phyloP scores from a whole-genome alignment of 192 early-diverging fungal species.

The Linnemannia zychae region DNA sequence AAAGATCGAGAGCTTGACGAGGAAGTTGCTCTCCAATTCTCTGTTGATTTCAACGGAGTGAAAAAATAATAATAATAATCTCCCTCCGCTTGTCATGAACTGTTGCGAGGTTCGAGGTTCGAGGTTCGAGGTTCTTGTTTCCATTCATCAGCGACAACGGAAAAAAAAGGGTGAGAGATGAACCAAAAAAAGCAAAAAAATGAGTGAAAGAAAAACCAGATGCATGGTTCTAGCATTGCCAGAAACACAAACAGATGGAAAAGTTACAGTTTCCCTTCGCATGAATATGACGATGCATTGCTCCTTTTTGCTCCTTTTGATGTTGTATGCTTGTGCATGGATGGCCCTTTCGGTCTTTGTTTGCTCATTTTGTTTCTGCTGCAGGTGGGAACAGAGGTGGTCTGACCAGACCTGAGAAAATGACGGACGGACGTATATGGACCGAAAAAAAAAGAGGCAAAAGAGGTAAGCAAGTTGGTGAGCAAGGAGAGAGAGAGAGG shows the following conservation, averaged over 20 bases:
- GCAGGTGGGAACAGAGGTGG: not conserved
- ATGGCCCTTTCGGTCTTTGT: not conserved
- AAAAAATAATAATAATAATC: no score
- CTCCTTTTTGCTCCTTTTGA: no score
- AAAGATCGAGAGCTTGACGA: not conserved
- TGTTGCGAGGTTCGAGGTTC: no score
- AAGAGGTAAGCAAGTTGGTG: not conserved
- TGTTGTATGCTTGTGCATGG: no score
- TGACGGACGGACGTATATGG: constrained; percentile 2
- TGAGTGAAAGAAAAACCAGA: no score
- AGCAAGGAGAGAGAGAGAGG: not conserved
- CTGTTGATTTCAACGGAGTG: not conserved
- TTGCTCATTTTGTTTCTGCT: not conserved
- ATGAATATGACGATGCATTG: not conserved
- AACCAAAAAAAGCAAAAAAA: no score
- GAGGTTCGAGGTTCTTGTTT: no score
- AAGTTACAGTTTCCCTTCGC: no score
- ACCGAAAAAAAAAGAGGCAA: not conserved
- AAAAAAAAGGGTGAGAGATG: no score
- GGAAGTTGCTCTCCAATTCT: not conserved
- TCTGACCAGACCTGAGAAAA: not conserved
- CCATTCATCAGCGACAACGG: no score
- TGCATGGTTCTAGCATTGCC: not conserved
- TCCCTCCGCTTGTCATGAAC: no score
- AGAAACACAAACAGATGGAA: not conserved